A percentile compares a stretch with the other conserved stretches of the same genome.
Evolutionary conservation across 2,329 filamentous ascomycete species (phyloP).

Genomic region (Colletotrichum sp.): DNA sequence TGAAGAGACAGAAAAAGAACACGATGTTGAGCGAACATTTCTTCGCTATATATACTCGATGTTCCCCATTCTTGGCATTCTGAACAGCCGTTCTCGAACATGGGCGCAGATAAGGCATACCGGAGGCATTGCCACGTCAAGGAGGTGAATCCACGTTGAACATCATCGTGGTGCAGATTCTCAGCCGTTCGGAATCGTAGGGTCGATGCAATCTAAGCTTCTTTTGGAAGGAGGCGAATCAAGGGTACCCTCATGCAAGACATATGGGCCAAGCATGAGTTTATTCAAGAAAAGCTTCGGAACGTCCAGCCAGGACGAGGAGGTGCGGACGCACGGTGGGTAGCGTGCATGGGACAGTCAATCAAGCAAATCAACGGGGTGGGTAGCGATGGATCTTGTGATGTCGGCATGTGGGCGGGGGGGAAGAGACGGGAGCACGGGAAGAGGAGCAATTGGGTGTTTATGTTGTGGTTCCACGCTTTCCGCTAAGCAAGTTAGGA

Average conservation of each 20-base stretch:
- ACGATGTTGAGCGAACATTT: background rate
- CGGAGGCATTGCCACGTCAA: conserved; percentile 9
- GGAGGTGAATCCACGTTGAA: background rate
- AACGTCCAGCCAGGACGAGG: background rate
- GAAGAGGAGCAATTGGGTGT: background rate
- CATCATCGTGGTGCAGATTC: background rate
- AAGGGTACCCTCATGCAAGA: background rate
- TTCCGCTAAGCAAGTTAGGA: conserved; percentile 9
- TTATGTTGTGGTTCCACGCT: background rate
- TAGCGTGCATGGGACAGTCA: background rate
- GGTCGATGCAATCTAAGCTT: background rate
- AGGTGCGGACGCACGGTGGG: background rate
- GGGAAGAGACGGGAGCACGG: background rate
- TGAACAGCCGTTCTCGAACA: background rate
- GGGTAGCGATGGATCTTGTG: background rate
- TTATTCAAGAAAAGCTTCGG: background rate
- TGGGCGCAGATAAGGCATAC: background rate
- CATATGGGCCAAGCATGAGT: background rate
- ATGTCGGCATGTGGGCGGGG: conserved; percentile 1
- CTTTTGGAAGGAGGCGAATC: conserved; percentile 3
- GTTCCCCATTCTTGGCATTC: background rate
- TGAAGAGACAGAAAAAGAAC: background rate
- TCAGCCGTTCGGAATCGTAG: background rate
- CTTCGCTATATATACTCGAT: background rate
- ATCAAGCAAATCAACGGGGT: background rate